Base-by-base conservation (phyloP, 73 alveolate genomes). In the Blepharisma stoltei region DNA sequence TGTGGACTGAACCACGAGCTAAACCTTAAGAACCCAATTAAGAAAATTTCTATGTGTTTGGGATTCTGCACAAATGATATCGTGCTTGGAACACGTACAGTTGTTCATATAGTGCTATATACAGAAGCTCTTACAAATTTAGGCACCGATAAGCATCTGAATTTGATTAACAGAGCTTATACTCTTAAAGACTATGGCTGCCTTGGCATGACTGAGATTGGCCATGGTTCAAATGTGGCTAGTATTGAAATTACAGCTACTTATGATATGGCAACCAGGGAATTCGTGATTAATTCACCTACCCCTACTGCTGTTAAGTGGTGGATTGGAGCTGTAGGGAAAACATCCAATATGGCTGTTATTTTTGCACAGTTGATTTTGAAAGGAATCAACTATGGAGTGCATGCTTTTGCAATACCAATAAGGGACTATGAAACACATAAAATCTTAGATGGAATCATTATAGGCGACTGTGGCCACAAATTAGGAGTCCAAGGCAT, bases 381-480 rank as follows among this genome's bases (percentile, higher is more conserved):
- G 5, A 84, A 89, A 25, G 96, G 96, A 7, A 81, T 86, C 68
- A 86, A 78, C 54, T 54, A 50, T 54, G 98, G 98, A 68, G 93
- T 90, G 45, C 83, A 89, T 71, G 77, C 92, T 8, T 92, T 89
- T 71, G 52, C 89, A 53, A 92, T 87, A 6, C 87, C 67, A 50
- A 54, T 92, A 8, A 80, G 98, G 77, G 95, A 87, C 71, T 54
- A 66, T 5, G 83, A 80, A 18, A 75, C 94, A 50, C 96, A 89
- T 76, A 53, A 85, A 73, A 94, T 95, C 6, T 77, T 92, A 6
- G 87, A 90, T 70, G 98, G 98, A 5, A 69, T 86, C n/a, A 73
- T 77, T 27, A 84, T 88, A 71, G 97, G 97, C 7, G 97, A 92
- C 77, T 88, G 95, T 69, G 97, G 97, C 8, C 87, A 88, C 11